Percentiles rank a stretch among this genome's conserved stretches.
phyloP scores from a whole-genome alignment of 2,329 filamentous ascomycete genomes.

The Colletotrichum sp. region DNA sequence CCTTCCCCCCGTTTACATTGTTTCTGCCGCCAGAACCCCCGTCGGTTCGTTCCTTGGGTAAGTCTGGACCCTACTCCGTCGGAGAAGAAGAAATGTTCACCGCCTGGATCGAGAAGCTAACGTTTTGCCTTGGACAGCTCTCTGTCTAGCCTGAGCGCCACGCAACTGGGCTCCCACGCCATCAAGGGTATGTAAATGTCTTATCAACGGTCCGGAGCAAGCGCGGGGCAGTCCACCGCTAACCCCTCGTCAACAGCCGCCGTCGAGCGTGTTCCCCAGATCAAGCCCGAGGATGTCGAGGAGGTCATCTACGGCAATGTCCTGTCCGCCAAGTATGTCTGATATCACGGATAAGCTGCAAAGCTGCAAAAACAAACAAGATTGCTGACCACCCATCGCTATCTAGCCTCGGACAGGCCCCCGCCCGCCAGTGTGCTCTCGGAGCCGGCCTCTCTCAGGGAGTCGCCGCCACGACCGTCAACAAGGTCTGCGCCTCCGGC shows the following conservation, averaged over 20 bases:
- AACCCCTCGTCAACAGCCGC: constrained; percentile 56
- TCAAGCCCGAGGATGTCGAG: constrained; percentile 89
- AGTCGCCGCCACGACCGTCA: constrained; percentile 89
- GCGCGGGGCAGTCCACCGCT: constrained; percentile 6
- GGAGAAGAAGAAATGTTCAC: constrained; percentile 7
- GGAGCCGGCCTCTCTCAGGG: constrained; percentile 82
- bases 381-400: not conserved
- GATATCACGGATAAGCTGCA: not conserved
- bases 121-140: constrained; percentile 62
- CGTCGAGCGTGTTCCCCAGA: constrained; percentile 81
- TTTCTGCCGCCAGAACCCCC: constrained; percentile 88
- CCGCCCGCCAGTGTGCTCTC: constrained; percentile 92
- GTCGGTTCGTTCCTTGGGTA: constrained; percentile 95
- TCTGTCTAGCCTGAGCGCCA: constrained; percentile 84
- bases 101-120: constrained; percentile 11
- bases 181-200: constrained; percentile 77
- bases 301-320: constrained; percentile 99
- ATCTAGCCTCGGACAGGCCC: constrained; percentile 88
- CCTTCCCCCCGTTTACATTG: constrained; percentile 91
- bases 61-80: constrained; percentile 15
- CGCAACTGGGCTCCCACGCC: constrained; percentile 86
- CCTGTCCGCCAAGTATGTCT: constrained; percentile 84
- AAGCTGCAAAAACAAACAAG: not conserved
- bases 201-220: not conserved
- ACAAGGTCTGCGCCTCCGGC: constrained; percentile 98